Conservation (phyloP, 208 protist genomes). For the Acanthamoeba castellanii region DNA sequence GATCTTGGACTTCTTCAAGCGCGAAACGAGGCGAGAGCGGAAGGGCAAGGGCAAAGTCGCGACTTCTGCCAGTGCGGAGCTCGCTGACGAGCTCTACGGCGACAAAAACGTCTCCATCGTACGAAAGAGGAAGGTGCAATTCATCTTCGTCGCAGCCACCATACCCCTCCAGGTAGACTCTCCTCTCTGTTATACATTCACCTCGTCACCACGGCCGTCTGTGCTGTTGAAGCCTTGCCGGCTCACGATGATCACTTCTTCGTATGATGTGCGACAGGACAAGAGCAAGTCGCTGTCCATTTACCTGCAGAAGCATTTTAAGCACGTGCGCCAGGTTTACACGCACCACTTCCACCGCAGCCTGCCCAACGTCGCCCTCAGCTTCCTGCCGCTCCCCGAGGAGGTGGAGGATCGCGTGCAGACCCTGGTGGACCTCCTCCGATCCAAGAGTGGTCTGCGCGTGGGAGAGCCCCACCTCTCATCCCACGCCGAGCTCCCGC, state of each 20-base stretch:
- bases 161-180: neutral
- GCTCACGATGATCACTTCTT: neutral
- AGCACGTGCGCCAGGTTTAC: neutral
- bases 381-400: neutral
- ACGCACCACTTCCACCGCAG: conserved; percentile 17
- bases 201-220: no score
- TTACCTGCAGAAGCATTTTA: conserved; percentile 25
- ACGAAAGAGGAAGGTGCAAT: neutral
- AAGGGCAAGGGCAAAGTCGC: neutral
- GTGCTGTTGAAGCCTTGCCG: neutral
- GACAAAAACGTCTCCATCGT: neutral
- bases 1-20: conserved; percentile 28
- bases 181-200: neutral
- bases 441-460: neutral
- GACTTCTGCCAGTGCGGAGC: neutral
- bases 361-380: neutral
- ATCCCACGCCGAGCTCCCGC: neutral
- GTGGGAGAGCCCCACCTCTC: neutral
- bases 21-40: neutral
- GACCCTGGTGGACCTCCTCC: neutral
- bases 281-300: conserved; percentile 29
- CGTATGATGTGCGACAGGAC: neutral
- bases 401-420: neutral
- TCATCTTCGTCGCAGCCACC: conserved; percentile 10
- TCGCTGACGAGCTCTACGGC: neutral